Percentiles rank a stretch among this genome's conserved stretches.
Conservation (phyloP, 2,329 filamentous ascomycete genomes). For the Neofusicoccum kwambonambiense region DNA sequence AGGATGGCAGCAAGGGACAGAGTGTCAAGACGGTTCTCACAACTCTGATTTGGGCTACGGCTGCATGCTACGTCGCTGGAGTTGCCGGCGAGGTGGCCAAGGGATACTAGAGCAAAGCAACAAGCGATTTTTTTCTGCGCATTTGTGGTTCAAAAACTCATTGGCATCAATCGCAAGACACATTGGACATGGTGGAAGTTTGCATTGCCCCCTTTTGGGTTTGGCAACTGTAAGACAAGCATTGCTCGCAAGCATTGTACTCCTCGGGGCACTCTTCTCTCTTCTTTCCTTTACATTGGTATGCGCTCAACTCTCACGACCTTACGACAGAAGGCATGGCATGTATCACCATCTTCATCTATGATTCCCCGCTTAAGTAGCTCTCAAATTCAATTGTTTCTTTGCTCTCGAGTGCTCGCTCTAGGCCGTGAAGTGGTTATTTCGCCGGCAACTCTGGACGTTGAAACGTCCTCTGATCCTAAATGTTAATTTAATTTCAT, state of each 20-base stretch:
- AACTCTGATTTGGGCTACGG: constrained; percentile 18
- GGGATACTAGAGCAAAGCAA: neutral
- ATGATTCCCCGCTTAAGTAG: constrained; percentile 10
- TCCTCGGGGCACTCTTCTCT: neutral
- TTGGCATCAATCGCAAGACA: neutral
- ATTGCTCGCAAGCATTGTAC: neutral
- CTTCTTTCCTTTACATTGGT: neutral
- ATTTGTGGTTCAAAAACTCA: too few relatives aligned
- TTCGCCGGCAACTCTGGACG: too few relatives aligned
- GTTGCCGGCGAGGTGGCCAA: constrained; percentile 16
- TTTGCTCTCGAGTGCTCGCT: neutral
- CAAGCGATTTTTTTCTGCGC: too few relatives aligned
- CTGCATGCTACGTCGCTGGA: constrained; percentile 17
- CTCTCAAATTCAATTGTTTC: neutral
- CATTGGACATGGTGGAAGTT: neutral
- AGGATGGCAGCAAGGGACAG: constrained; percentile 1
- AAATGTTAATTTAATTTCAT: too few relatives aligned
- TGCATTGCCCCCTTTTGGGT: neutral
- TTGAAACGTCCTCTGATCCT: too few relatives aligned
- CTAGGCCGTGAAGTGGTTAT: too few relatives aligned
- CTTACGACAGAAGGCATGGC: neutral
- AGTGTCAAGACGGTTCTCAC: constrained; percentile 7
- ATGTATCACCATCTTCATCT: neutral
- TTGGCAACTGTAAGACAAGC: neutral
- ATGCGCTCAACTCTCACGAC: neutral